These are phyloP conservation scores for Gossypium arboreum DNA, from an alignment of 345 rosid genomes.

Conservation along the genomic window DNA sequence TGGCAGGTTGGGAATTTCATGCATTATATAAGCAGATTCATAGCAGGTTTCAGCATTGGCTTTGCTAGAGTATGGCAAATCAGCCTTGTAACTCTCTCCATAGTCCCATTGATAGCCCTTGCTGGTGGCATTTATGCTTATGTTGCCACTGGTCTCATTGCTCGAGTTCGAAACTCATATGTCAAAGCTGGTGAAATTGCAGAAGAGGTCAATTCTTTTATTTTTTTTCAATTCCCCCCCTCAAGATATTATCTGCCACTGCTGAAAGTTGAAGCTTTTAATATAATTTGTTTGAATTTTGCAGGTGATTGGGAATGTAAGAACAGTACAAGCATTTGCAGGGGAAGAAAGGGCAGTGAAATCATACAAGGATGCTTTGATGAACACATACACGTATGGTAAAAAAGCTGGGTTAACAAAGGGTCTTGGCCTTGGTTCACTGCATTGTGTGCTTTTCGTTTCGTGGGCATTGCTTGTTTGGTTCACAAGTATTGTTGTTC, in stretches of 20 bases:
- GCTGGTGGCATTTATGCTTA: slow-evolving; percentile 91
- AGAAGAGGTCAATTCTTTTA: slow-evolving; percentile 59
- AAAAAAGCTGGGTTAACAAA: slow-evolving; percentile 82
- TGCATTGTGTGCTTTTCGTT: slow-evolving; percentile 77
- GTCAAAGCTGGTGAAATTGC: slow-evolving; percentile 95
- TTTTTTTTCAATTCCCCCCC: background rate
- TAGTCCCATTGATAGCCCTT: slow-evolving; percentile 87
- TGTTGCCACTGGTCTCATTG: slow-evolving; percentile 79
- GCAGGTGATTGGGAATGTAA: slow-evolving; percentile 91
- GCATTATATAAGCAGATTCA: slow-evolving; percentile 88
- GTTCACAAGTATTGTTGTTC: slow-evolving; percentile 86
- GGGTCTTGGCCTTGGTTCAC: slow-evolving; percentile 83
- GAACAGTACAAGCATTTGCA: slow-evolving; percentile 95
- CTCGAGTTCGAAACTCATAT: slow-evolving; percentile 74
- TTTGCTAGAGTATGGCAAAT: slow-evolving; percentile 90
- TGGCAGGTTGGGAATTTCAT: slow-evolving; percentile 88
- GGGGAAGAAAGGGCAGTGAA: slow-evolving; percentile 89
- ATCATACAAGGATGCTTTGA: slow-evolving; percentile 63
- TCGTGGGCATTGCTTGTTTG: slow-evolving; percentile 97
- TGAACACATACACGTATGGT: slow-evolving; percentile 69
- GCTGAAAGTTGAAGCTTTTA: background rate
- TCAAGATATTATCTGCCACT: background rate
- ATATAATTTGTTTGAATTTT: background rate
- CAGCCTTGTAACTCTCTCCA: slow-evolving; percentile 85
- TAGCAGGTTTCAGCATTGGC: slow-evolving; percentile 83